Evolutionary conservation across 768 basidiomycete species (phyloP).

Genomic region (Pleurotus pulmonarius): DNA sequence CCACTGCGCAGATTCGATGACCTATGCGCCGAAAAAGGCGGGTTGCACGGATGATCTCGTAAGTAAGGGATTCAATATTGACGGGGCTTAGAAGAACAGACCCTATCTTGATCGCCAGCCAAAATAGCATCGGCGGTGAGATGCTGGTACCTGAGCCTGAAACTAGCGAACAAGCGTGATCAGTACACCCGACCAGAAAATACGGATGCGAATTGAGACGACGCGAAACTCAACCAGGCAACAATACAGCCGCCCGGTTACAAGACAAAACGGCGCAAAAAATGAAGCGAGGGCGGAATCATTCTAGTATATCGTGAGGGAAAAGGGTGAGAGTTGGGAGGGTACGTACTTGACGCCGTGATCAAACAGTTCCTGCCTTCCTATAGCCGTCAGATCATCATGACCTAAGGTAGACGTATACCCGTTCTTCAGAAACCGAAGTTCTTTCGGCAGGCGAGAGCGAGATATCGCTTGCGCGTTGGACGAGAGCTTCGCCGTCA

Average conservation of each 20-base stretch:
- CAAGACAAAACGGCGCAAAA: not conserved
- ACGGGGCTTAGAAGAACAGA: conserved; percentile 5
- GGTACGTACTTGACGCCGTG: conserved; percentile 32
- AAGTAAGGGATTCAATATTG: not conserved
- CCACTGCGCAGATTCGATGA: conserved; percentile 38
- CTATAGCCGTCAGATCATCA: conserved; percentile 32
- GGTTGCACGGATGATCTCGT: not conserved
- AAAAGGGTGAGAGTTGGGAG: not conserved
- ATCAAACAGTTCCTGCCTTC: conserved; percentile 33
- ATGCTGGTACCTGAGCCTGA: conserved; percentile 26
- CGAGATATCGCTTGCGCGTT: conserved; percentile 18
- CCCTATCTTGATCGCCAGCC: conserved; percentile 29
- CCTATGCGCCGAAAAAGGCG: conserved; percentile 6
- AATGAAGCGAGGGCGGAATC: not conserved
- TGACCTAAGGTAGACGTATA: conserved; percentile 28
- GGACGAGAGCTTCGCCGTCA: conserved; percentile 26
- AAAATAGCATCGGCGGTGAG: conserved; percentile 20
- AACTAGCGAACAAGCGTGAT: conserved; percentile 12
- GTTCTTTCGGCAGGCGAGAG: conserved; percentile 24
- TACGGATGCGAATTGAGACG: not conserved
- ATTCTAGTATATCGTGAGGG: not conserved
- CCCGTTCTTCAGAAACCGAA: conserved; percentile 33
- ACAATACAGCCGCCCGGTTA: not conserved
- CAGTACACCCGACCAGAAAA: not conserved
- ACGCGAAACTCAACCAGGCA: not conserved